Conservation (phyloP, 1,139 yeast species). For the Saccharomyces pastorianus region DNA sequence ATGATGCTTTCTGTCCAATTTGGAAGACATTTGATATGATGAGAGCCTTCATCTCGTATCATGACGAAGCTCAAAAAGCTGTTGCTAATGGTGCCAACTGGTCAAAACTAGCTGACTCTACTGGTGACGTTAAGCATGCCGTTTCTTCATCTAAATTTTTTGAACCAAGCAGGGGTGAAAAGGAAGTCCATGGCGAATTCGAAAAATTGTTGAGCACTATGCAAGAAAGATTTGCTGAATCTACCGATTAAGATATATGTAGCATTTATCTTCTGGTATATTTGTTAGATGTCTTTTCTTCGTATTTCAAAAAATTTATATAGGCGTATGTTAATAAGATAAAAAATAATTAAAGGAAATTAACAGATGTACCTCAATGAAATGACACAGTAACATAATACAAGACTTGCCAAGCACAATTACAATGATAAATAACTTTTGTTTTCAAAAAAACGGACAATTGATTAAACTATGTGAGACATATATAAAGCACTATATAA, state of each 20-base stretch:
- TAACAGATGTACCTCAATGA: neutral
- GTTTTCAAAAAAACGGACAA: neutral
- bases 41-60: slow-evolving; percentile 84
- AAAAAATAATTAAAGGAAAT: neutral
- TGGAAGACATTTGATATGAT: slow-evolving; percentile 99
- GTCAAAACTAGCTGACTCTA: slow-evolving; percentile 83
- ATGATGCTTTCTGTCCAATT: slow-evolving; percentile 98
- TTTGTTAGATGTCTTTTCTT: neutral
- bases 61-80: slow-evolving; percentile 97
- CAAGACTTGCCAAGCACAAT: neutral
- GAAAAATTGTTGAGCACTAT: slow-evolving; percentile 65
- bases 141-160: slow-evolving; percentile 93
- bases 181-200: slow-evolving; percentile 68
- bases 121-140: slow-evolving; percentile 83
- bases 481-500: neutral
- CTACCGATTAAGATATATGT: slow-evolving; percentile 55
- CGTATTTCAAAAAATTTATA: neutral
- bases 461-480: neutral
- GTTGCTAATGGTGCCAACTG: slow-evolving; percentile 89
- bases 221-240: slow-evolving; percentile 90
- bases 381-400: neutral
- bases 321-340: neutral
- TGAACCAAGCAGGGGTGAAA: slow-evolving; percentile 89
- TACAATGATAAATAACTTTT: neutral
- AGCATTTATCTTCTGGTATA: neutral